phyloP scores from a whole-genome alignment of 352 stramenopile genomes.

The Phytophthora pisi region DNA sequence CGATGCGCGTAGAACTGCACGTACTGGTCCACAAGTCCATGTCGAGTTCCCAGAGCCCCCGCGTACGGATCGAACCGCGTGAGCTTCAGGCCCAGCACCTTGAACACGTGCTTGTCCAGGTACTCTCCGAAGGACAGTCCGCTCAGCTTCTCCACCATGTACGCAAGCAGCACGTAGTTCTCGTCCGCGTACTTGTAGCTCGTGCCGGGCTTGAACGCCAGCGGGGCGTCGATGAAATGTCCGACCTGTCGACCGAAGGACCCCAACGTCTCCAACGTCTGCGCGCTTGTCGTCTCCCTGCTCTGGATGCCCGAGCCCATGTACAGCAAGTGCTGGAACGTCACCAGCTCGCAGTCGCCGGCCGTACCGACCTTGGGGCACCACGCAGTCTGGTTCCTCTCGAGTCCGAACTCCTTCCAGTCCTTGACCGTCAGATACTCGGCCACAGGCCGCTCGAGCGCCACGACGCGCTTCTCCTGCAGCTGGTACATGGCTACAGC shows the following conservation, averaged over 20 bases:
- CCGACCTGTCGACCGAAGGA: constrained; percentile 46
- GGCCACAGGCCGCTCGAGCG: constrained; percentile 41
- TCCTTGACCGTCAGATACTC: constrained; percentile 44
- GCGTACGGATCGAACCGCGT: constrained; percentile 62
- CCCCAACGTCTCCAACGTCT: constrained; percentile 26
- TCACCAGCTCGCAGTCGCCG: constrained; percentile 49
- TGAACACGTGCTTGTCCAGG: constrained; percentile 46
- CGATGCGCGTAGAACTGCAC: constrained; percentile 51
- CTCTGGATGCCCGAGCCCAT: constrained; percentile 61
- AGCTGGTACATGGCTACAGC: constrained; percentile 64
- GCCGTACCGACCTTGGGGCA: constrained; percentile 41
- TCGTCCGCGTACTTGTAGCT: constrained; percentile 58
- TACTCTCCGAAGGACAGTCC: constrained; percentile 43
- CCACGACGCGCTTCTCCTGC: constrained; percentile 51
- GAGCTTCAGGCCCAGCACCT: constrained; percentile 38
- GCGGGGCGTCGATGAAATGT: constrained; percentile 54
- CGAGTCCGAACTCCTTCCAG: constrained; percentile 53
- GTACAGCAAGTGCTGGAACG: constrained; percentile 68
- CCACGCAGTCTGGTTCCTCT: constrained; percentile 53
- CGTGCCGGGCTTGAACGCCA: constrained; percentile 57
- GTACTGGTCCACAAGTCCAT: constrained; percentile 56
- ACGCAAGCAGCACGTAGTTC: constrained; percentile 65
- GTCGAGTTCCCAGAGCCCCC: constrained; percentile 32
- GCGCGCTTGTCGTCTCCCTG: neutral
- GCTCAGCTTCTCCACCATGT: constrained; percentile 72